Evolutionary conservation across 2,329 filamentous ascomycete species (phyloP).

Genomic region (Apiospora saccharicola): DNA sequence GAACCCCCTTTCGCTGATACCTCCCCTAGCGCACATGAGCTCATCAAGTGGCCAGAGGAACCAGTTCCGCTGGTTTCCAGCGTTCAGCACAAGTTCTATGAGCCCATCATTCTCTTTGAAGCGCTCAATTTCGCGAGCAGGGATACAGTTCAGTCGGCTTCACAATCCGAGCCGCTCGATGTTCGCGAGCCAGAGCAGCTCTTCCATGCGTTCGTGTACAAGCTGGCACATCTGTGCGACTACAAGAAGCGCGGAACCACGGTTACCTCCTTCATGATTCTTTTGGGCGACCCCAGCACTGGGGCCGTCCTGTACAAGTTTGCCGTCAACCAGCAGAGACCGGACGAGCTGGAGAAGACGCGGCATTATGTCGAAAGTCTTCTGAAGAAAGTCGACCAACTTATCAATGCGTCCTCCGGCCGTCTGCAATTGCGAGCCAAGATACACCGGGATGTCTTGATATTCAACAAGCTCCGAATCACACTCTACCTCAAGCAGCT

Average conservation of each 20-base stretch:
- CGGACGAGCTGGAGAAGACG: neutral
- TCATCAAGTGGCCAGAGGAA: neutral
- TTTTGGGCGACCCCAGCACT: neutral
- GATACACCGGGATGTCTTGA: neutral
- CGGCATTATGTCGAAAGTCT: neutral
- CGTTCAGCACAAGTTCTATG: neutral
- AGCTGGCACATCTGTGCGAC: constrained; percentile 29
- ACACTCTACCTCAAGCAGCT: neutral
- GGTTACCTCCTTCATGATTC: constrained; percentile 27
- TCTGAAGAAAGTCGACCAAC: neutral
- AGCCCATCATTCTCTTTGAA: no score
- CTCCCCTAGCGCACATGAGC: neutral
- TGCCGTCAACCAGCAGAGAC: neutral
- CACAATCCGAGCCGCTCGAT: neutral
- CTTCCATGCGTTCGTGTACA: constrained; percentile 24
- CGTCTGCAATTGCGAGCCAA: neutral
- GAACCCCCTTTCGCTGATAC: neutral
- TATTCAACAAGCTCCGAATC: constrained; percentile 2
- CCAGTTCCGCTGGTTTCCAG: neutral
- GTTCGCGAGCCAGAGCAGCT: neutral
- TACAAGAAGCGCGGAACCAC: constrained; percentile 22
- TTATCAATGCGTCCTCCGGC: neutral
- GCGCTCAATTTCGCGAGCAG: no score
- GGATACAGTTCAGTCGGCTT: neutral
- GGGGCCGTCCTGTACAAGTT: neutral